phyloP scores from a whole-genome alignment of 2,329 filamentous ascomycete species.

The Aspergillus oerlinghausenensis region DNA sequence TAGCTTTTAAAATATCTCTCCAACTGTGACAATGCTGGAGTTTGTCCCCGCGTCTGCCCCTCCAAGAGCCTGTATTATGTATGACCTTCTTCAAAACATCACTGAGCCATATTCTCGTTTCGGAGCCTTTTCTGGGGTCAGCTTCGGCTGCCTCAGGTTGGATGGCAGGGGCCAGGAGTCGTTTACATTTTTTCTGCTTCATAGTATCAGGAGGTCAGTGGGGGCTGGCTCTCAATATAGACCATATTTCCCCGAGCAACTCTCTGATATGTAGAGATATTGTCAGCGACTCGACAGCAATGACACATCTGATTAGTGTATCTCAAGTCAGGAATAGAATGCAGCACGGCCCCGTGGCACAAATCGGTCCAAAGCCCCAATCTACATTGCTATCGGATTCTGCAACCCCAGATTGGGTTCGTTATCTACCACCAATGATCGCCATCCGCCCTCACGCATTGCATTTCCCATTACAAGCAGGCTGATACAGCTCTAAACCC shows the following conservation, averaged over 20 bases:
- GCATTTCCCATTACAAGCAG: neutral
- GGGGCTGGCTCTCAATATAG: no score
- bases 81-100: neutral
- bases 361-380: no score
- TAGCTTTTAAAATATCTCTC: neutral
- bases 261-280: neutral
- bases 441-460: neutral
- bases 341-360: no score
- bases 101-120: neutral
- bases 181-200: no score
- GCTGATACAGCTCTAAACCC: constrained; percentile 1
- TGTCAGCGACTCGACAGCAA: neutral
- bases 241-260: no score
- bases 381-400: no score
- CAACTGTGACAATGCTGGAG: neutral
- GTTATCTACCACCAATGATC: constrained; percentile 8
- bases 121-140: neutral
- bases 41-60: neutral
- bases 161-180: no score
- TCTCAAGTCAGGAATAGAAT: no score
- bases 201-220: neutral
- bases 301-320: neutral
- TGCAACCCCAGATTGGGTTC: no score
- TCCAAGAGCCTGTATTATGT: neutral
- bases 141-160: neutral